These are phyloP conservation scores for Fusarium temperatum DNA, from an alignment of 2,329 filamentous ascomycete genomes.

Conservation along the genomic window DNA sequence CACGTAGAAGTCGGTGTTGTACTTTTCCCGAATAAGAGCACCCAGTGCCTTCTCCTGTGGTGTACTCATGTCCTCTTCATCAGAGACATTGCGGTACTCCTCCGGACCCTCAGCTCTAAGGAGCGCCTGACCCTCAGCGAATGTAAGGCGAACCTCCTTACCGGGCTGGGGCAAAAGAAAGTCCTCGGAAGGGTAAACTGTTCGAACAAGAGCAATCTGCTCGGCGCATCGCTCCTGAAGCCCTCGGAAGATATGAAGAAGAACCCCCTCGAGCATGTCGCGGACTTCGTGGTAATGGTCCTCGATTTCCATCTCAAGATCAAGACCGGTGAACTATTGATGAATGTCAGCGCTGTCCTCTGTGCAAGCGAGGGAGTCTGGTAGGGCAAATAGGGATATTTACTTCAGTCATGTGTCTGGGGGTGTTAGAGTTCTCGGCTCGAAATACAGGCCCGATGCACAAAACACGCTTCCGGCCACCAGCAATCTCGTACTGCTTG, in stretches of 20 bases:
- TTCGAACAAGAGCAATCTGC: conserved; percentile 76
- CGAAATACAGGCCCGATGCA: conserved; percentile 84
- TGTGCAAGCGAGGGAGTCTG: neutral
- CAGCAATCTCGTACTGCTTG: conserved; percentile 87
- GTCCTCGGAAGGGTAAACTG: conserved; percentile 79
- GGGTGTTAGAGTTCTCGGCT: conserved; percentile 87
- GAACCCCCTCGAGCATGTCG: conserved; percentile 75
- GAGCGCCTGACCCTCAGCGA: conserved; percentile 80
- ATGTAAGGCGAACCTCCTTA: conserved; percentile 79
- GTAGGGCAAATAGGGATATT: conserved; percentile 4
- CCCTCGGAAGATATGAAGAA: conserved; percentile 83
- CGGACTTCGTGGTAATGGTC: conserved; percentile 79
- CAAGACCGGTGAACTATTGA: conserved; percentile 78
- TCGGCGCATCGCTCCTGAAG: conserved; percentile 72
- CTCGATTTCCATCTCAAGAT: conserved; percentile 90
- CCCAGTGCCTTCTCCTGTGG: conserved; percentile 91
- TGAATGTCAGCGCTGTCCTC: conserved; percentile 8
- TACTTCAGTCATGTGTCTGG: conserved; percentile 83
- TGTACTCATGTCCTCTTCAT: conserved; percentile 83
- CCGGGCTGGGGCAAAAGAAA: conserved; percentile 79
- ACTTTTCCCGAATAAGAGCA: conserved; percentile 85
- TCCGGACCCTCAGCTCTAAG: conserved; percentile 76
- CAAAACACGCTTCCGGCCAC: conserved; percentile 79
- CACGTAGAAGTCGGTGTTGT: conserved; percentile 94
- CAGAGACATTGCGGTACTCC: conserved; percentile 73